Base-by-base conservation (phyloP, 2,329 filamentous ascomycete species). In the Diaporthe sp. region DNA sequence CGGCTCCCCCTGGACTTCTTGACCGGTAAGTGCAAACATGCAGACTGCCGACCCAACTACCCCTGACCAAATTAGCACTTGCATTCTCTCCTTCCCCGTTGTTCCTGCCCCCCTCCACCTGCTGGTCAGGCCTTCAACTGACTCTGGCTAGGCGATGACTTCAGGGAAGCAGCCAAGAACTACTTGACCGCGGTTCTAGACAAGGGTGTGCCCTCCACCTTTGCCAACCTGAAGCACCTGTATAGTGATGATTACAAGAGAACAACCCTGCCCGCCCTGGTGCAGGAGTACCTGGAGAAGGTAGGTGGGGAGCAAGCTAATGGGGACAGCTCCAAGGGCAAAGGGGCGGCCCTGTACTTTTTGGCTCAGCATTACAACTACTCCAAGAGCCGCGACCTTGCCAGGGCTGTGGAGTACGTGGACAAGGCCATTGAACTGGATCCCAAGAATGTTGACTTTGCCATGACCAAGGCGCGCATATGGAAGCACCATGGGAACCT, bases 351-450 rank as follows among this genome's bases (percentile, higher is more conserved):
- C 19, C 90, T 96, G 68, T 98, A 97, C 85, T 99, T 97, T 87
- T 91, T 99, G 72, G 96, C 96, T 12, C 97, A 98, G 82, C 97
- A 99, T 85, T 98, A 98, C 88, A 97, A 98, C 86, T 98, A 98
- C 84, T 89, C 94, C 83, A 88, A 95, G 75, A 98, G 95, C 82
- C 95, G 96, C 57, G 92, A 98, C 82, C 89, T 98, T 34, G 80
- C 89, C 75, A 97, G 95, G 85, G 96, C 97, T 4, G 90, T 92
- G 83, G 90, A 94, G 77, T 96, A 93, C 82, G 93, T 97, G 76
- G 93, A 98, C 67, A 94, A 93, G 83, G 94, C 96, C 15, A 93
- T 98, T 77, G 91, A 94, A 79, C 87, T 96, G 79, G 92, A 94
- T 76, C 92, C 94, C 0, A 92, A 94, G 80, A 95, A 93, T 61